Evolutionary conservation across 2,329 filamentous ascomycete genomes (phyloP).

Genomic region (Diaporthe sp.): DNA sequence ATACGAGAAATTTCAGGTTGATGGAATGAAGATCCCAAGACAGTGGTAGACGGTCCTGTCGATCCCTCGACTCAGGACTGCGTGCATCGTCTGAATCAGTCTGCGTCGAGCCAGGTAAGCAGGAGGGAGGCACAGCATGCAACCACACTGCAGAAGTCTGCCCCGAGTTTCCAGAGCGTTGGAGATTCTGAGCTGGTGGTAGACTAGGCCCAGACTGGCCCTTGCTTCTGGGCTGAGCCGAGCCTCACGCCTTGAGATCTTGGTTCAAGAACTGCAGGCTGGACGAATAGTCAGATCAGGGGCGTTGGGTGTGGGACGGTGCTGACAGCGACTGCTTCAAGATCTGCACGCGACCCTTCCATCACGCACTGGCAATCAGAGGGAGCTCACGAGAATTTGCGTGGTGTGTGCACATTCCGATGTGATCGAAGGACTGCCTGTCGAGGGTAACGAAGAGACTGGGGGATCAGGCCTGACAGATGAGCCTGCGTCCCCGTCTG

Average conservation of each 20-base stretch:
- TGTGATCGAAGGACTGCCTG: neutral
- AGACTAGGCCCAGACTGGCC: neutral
- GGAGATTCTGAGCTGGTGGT: conserved; percentile 6
- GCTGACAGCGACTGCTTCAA: conserved; percentile 23
- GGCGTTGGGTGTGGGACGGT: neutral
- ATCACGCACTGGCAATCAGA: neutral
- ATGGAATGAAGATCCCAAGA: neutral
- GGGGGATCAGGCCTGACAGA: neutral
- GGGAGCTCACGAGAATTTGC: no score
- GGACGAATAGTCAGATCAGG: neutral
- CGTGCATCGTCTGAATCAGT: conserved; percentile 23
- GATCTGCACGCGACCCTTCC: conserved; percentile 16
- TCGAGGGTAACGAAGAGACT: neutral
- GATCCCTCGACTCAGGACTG: neutral
- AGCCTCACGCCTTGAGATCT: conserved; percentile 16
- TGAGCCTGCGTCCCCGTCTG: neutral
- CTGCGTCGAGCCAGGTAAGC: conserved; percentile 16
- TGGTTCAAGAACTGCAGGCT: conserved; percentile 1
- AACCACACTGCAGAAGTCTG: conserved; percentile 8
- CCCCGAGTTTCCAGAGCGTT: conserved; percentile 20
- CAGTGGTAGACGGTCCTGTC: neutral
- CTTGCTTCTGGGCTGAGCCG: neutral
- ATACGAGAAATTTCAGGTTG: conserved; percentile 2
- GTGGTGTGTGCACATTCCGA: neutral
- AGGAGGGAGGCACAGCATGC: conserved; percentile 26